Percentiles rank a stretch among this genome's conserved stretches.
These are phyloP conservation scores for Penicillium daleae DNA, from an alignment of 495 filamentous ascomycete genomes.

Conservation along the genomic window DNA sequence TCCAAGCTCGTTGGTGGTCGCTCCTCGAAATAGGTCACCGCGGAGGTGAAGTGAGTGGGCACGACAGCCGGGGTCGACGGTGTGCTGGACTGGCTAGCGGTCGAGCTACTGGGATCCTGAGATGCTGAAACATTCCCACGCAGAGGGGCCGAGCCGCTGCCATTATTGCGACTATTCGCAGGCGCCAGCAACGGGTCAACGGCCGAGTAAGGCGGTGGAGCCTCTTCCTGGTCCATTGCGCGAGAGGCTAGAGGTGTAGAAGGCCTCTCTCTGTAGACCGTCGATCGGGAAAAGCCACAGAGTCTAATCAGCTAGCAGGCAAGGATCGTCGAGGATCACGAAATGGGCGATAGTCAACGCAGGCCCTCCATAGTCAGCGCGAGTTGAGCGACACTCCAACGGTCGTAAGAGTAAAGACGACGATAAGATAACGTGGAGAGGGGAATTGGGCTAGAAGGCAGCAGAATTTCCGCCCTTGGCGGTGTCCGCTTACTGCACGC, in stretches of 20 bases:
- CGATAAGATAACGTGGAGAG: constrained; percentile 6
- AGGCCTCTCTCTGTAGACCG: not conserved
- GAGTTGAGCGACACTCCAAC: not conserved
- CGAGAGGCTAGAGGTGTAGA: not conserved
- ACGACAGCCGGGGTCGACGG: constrained; percentile 19
- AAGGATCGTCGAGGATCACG: not conserved
- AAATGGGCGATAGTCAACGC: not conserved
- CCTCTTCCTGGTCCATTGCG: constrained; percentile 48
- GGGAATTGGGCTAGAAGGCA: not conserved
- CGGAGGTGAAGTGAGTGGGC: constrained; percentile 47
- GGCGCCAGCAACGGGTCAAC: constrained; percentile 43
- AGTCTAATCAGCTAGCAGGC: not conserved
- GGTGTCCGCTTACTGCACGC: not conserved
- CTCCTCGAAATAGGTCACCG: constrained; percentile 50
- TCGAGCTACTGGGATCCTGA: constrained; percentile 25
- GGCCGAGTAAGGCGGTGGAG: constrained; percentile 50
- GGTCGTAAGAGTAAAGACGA: not conserved
- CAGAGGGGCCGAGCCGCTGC: constrained; percentile 18
- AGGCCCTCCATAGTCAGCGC: not conserved
- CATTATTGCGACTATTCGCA: constrained; percentile 30
- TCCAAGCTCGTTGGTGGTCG: constrained; percentile 36
- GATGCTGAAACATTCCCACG: constrained; percentile 26
- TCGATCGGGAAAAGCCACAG: not conserved
- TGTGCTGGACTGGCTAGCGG: constrained; percentile 5
- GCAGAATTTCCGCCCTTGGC: constrained; percentile 9